phyloP scores from a whole-genome alignment of 2,329 filamentous ascomycete genomes.

The Cordyceps javanica region DNA sequence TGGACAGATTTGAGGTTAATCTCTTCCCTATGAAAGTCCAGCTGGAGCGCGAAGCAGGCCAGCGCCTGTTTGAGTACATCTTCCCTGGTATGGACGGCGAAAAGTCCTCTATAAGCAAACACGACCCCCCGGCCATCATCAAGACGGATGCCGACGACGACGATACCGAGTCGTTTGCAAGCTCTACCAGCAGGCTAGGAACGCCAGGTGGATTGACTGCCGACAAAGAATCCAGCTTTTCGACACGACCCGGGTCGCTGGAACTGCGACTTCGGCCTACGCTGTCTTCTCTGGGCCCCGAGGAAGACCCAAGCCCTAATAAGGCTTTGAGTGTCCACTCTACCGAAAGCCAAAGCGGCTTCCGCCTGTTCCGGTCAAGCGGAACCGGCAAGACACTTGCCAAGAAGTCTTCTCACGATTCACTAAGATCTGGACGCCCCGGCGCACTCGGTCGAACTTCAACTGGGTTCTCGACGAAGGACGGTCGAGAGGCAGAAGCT shows the following conservation, averaged over 20 bases:
- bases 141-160: constrained; percentile 45
- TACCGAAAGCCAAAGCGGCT: constrained; percentile 39
- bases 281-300: constrained; percentile 50
- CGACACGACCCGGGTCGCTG: constrained; percentile 64
- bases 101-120: constrained; percentile 39
- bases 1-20: constrained; percentile 94
- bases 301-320: constrained; percentile 28
- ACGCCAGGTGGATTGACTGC: constrained; percentile 23
- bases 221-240: constrained; percentile 44
- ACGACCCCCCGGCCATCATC: constrained; percentile 54
- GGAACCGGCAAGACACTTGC: constrained; percentile 37
- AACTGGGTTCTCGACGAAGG: constrained; percentile 39
- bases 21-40: constrained; percentile 91
- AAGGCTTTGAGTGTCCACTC: constrained; percentile 46
- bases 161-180: constrained; percentile 32
- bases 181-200: constrained; percentile 31
- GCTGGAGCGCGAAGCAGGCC: constrained; percentile 85
- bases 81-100: constrained; percentile 76
- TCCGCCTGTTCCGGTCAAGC: constrained; percentile 45
- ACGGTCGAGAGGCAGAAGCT: constrained; percentile 33
- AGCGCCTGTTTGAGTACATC: constrained; percentile 93
- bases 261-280: constrained; percentile 82
- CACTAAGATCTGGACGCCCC: constrained; percentile 40
- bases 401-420: constrained; percentile 53
- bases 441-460: constrained; percentile 33